Evolutionary conservation across 2,329 filamentous ascomycete genomes (phyloP).

Genomic region (Claviceps sp.): DNA sequence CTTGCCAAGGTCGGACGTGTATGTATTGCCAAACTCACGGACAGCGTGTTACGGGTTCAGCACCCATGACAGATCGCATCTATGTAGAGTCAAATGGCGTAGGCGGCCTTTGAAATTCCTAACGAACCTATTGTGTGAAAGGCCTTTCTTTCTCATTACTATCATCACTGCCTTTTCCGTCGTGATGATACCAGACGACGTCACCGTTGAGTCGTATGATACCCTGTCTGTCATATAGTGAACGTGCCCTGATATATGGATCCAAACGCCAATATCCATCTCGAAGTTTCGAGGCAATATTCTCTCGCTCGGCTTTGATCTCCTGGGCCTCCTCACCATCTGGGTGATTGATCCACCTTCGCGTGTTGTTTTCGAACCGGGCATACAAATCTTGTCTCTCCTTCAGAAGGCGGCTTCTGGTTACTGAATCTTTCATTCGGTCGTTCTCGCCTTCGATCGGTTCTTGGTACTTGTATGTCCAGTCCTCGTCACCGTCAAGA

Average conservation of each 20-base stretch:
- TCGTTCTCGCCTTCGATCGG: conserved; percentile 65
- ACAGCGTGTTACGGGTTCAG: neutral
- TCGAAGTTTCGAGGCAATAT: conserved; percentile 49
- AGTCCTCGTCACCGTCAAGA: conserved; percentile 75
- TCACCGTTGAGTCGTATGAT: conserved; percentile 54
- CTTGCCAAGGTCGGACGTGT: neutral
- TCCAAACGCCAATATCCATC: conserved; percentile 83
- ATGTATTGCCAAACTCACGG: neutral
- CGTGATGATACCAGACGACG: conserved; percentile 52
- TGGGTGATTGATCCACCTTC: conserved; percentile 52
- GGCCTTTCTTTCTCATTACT: neutral
- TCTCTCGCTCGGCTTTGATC: conserved; percentile 43
- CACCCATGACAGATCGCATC: neutral
- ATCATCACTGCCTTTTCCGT: neutral
- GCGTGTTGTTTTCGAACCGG: conserved; percentile 60
- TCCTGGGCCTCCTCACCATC: conserved; percentile 30
- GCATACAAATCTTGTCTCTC: conserved; percentile 53
- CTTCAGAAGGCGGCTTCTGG: conserved; percentile 48
- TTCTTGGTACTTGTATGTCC: conserved; percentile 72
- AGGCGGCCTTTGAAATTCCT: neutral
- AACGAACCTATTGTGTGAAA: neutral
- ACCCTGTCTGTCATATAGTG: conserved; percentile 73
- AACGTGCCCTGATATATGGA: conserved; percentile 70
- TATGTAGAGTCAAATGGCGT: neutral
- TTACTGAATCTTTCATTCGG: conserved; percentile 51